Conservation (phyloP, 495 filamentous ascomycete species). For the Hypoxylon fragiforme region DNA sequence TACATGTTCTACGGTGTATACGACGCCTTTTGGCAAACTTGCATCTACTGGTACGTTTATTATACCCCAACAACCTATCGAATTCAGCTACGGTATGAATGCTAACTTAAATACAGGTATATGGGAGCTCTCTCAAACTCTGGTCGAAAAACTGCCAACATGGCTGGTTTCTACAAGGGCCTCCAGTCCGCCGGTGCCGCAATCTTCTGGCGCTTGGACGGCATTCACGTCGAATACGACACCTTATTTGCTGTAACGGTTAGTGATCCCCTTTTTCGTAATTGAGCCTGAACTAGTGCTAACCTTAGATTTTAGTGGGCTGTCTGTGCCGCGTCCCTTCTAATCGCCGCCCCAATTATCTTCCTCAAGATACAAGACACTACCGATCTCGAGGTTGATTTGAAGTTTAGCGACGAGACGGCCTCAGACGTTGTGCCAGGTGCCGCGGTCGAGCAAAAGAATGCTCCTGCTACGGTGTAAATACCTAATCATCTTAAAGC, state of each 20-base stretch:
- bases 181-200: conserved; percentile 92
- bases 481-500: no score
- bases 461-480: conserved; percentile 16
- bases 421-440: conserved; percentile 59
- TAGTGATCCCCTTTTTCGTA: conserved; percentile 17
- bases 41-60: conserved; percentile 82
- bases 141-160: conserved; percentile 86
- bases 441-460: conserved; percentile 13
- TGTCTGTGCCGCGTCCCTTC: conserved; percentile 68
- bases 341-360: conserved; percentile 79
- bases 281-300: neutral
- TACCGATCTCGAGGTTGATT: conserved; percentile 71
- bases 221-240: conserved; percentile 63
- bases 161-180: conserved; percentile 88
- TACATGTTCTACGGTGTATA: conserved; percentile 95
- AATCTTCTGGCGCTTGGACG: conserved; percentile 82
- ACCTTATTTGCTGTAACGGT: conserved; percentile 58
- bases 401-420: conserved; percentile 83
- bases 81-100: conserved; percentile 1
- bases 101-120: conserved; percentile 37
- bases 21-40: conserved; percentile 83
- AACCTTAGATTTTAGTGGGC: conserved; percentile 63
- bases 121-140: conserved; percentile 95
- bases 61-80: neutral
- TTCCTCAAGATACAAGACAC: conserved; percentile 77